phyloP scores from a whole-genome alignment of 805 yeast genomes.

The Candida saitoana region DNA sequence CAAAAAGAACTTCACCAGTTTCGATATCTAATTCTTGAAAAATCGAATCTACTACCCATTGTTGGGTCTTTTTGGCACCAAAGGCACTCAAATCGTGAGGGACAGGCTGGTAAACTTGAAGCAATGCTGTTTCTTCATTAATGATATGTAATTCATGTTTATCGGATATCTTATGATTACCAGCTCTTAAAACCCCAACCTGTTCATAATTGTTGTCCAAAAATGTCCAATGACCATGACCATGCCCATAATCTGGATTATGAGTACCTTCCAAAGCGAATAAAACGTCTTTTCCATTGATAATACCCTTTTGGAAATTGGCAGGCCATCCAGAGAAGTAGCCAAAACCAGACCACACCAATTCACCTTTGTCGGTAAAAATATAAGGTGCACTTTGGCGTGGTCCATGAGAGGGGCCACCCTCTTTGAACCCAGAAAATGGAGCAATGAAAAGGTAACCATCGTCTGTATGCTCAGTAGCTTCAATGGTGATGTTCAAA shows the following conservation, averaged over 20 bases:
- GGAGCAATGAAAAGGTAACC: constrained; percentile 1
- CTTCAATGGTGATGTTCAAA: constrained; percentile 15
- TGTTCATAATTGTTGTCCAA: constrained; percentile 26
- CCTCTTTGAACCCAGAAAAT: constrained; percentile 12
- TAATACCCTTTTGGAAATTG: constrained; percentile 25
- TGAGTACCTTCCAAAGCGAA: constrained; percentile 34
- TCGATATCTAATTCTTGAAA: constrained; percentile 33
- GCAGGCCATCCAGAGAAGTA: constrained; percentile 29
- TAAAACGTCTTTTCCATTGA: constrained; percentile 21
- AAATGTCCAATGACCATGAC: constrained; percentile 30
- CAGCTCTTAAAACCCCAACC: constrained; percentile 29
- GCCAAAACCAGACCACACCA: constrained; percentile 35
- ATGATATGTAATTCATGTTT: constrained; percentile 34
- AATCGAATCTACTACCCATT: constrained; percentile 32
- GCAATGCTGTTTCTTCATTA: constrained; percentile 25
- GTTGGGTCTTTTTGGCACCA: constrained; percentile 22
- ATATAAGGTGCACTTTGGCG: constrained; percentile 37
- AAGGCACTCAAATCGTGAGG: constrained; percentile 24
- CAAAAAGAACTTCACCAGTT: constrained; percentile 33
- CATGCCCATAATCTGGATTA: constrained; percentile 23
- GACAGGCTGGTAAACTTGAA: constrained; percentile 31
- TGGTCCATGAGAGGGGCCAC: constrained; percentile 12
- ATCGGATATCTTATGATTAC: constrained; percentile 28
- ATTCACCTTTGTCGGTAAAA: constrained; percentile 29
- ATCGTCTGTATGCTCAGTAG: background rate